Conservation (phyloP, 345 rosid species). For the Cochlearia excelsa region DNA sequence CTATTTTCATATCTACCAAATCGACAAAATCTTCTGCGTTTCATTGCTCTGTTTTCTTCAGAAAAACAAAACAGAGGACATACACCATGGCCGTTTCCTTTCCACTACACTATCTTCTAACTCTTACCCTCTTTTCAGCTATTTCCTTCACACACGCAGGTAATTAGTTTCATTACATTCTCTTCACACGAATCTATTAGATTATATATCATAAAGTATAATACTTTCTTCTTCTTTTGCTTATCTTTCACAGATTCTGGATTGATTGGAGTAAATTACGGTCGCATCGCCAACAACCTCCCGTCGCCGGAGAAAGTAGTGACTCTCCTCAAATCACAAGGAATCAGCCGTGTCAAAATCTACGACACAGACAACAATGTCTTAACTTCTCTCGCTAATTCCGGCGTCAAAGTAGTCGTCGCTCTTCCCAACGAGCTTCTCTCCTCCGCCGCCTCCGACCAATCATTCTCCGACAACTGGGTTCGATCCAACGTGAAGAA, state of each 20-base stretch:
- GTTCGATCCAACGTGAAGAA: constrained; percentile 58
- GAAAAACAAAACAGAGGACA: too few species aligned
- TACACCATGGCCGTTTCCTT: constrained; percentile 18
- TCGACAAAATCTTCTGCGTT: not conserved
- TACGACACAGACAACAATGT: constrained; percentile 73
- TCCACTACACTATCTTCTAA: constrained; percentile 4
- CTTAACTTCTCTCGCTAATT: constrained; percentile 58
- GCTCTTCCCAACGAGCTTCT: constrained; percentile 82
- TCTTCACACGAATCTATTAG: too few species aligned
- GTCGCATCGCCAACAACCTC: constrained; percentile 68
- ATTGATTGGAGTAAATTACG: constrained; percentile 76
- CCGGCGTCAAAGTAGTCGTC: constrained; percentile 62
- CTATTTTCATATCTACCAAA: not conserved
- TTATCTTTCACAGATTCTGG: constrained; percentile 44
- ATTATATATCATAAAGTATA: too few species aligned
- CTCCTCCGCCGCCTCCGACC: constrained; percentile 61
- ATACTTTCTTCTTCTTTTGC: not conserved
- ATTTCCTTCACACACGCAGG: constrained; percentile 37
- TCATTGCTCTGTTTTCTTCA: not conserved
- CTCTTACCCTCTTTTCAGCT: constrained; percentile 38
- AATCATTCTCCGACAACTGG: constrained; percentile 76
- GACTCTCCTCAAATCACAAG: constrained; percentile 58
- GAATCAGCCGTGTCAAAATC: constrained; percentile 57
- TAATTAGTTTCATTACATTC: not conserved
- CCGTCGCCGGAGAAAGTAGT: constrained; percentile 72